Evolutionary conservation across 2,329 filamentous ascomycete species (phyloP).

Genomic region (Penicillium sp.): DNA sequence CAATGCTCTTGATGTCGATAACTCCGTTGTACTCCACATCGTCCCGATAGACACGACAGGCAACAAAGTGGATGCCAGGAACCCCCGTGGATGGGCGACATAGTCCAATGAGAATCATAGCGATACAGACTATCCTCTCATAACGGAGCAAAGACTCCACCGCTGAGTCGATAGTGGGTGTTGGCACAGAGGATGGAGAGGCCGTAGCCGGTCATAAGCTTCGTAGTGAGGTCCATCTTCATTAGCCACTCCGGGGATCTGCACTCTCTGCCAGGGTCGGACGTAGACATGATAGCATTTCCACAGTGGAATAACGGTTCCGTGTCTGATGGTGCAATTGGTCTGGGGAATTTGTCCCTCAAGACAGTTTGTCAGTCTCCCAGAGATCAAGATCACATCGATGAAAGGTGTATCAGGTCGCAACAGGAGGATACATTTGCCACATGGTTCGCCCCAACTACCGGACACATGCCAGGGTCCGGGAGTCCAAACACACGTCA

Average conservation of each 20-base stretch:
- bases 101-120: conserved; percentile 7
- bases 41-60: neutral
- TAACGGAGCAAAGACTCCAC: conserved; percentile 7
- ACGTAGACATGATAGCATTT: neutral
- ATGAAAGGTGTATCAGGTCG: neutral
- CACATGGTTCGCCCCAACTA: conserved; percentile 12
- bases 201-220: conserved; percentile 15
- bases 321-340: too few species aligned
- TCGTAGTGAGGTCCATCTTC: conserved; percentile 15
- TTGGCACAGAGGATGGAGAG: neutral
- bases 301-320: neutral
- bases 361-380: neutral
- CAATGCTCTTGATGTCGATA: conserved; percentile 6
- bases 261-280: conserved; percentile 1
- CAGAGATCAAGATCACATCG: neutral
- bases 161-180: conserved; percentile 1
- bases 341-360: neutral
- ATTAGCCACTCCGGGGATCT: conserved; percentile 22
- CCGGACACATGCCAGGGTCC: neutral
- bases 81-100: neutral
- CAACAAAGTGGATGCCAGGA: conserved; percentile 1
- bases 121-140: conserved; percentile 4
- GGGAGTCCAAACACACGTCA: neutral
- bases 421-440: conserved; percentile 1
- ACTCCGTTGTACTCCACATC: conserved; percentile 9